These are phyloP conservation scores for Naematelia encephala DNA, from an alignment of 768 basidiomycete genomes.

Conservation along the genomic window DNA sequence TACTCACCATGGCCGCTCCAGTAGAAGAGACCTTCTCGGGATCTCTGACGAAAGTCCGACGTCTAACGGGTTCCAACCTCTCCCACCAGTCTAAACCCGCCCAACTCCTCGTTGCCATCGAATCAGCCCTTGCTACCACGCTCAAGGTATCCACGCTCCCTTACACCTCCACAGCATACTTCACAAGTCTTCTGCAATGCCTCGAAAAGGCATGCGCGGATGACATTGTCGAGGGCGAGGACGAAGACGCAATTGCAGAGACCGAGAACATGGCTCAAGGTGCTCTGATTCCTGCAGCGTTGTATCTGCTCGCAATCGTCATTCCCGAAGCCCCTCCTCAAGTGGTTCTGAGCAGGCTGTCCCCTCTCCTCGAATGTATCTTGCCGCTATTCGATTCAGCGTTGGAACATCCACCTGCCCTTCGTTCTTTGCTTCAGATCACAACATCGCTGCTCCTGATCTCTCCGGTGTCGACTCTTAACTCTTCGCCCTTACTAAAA, in stretches of 20 bases:
- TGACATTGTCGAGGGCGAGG: constrained; percentile 52
- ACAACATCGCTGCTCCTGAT: constrained; percentile 66
- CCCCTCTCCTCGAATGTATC: constrained; percentile 67
- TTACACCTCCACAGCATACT: constrained; percentile 86
- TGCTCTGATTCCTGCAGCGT: constrained; percentile 73
- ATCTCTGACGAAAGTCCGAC: constrained; percentile 75
- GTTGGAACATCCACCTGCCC: constrained; percentile 58
- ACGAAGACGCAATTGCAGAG: constrained; percentile 51
- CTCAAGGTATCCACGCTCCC: constrained; percentile 31
- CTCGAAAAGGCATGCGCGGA: constrained; percentile 42
- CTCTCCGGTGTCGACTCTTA: constrained; percentile 70
- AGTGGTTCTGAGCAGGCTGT: constrained; percentile 74
- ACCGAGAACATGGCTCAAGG: constrained; percentile 57
- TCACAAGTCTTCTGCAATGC: constrained; percentile 61
- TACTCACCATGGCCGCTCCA: background rate
- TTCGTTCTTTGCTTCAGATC: constrained; percentile 80
- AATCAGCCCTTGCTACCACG: constrained; percentile 55
- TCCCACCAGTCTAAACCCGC: constrained; percentile 87
- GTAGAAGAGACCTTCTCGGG: constrained; percentile 22
- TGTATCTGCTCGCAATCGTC: constrained; percentile 78
- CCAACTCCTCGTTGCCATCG: constrained; percentile 75
- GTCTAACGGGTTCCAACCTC: constrained; percentile 75
- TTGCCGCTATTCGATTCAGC: constrained; percentile 75
- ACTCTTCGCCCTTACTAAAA: constrained; percentile 58
- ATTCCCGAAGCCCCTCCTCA: constrained; percentile 71